Conservation (phyloP, 163 green algal species). For the Botryococcus braunii region DNA sequence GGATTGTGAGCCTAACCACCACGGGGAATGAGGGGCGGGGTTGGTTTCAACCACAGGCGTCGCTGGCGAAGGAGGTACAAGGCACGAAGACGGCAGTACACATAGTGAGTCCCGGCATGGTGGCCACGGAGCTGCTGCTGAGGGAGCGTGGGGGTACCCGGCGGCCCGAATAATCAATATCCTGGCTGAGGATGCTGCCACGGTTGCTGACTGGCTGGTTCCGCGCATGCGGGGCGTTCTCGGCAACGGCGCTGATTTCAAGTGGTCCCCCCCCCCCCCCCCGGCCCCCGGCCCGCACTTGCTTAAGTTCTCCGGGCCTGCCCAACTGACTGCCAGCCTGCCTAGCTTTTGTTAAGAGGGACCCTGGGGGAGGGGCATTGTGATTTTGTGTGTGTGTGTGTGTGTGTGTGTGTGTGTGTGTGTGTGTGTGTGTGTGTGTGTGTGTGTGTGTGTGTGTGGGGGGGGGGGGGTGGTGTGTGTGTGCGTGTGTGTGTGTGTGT, state of each 20-base stretch:
- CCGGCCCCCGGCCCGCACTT: not conserved
- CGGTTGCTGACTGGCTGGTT: conserved; percentile 34
- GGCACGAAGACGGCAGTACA: conserved; percentile 23
- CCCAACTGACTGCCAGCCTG: not conserved
- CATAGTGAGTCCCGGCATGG: conserved; percentile 38
- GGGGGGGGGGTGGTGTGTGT: no score
- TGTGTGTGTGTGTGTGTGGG: no score
- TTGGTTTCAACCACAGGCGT: no score
- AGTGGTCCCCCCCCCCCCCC: not conserved
- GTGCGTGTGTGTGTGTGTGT: no score
- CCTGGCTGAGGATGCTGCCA: conserved; percentile 27
- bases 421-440: no score
- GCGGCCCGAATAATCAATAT: conserved; percentile 39
- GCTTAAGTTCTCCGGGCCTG: not conserved
- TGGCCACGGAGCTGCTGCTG: conserved; percentile 37
- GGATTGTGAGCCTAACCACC: no score
- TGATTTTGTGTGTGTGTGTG: not conserved
- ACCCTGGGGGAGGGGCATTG: no score
- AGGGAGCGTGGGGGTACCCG: not conserved
- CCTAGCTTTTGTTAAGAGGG: not conserved
- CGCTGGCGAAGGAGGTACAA: conserved; percentile 19
- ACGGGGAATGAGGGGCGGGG: no score
- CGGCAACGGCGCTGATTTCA: conserved; percentile 32
- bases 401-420: no score
- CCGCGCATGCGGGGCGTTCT: conserved; percentile 32